Percentiles rank a stretch among this genome's conserved stretches.
Evolutionary conservation across 2,329 filamentous ascomycete genomes (phyloP).

Genomic region (Aspergillus udagawae): DNA sequence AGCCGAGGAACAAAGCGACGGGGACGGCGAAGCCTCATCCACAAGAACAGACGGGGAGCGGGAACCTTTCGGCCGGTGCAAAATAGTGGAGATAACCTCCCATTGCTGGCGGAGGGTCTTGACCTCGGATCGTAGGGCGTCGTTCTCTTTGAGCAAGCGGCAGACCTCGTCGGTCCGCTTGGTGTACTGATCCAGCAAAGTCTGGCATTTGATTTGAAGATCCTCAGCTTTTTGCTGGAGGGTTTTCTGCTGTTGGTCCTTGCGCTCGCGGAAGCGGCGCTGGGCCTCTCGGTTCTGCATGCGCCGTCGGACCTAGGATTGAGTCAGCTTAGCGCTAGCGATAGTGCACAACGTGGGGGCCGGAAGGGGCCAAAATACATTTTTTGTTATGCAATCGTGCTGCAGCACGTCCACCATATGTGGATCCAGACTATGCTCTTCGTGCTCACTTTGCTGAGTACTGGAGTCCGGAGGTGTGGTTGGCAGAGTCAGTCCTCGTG

Average conservation of each 20-base stretch:
- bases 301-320: constrained; percentile 6
- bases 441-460: background rate
- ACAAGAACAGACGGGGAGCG: background rate
- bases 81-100: background rate
- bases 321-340: background rate
- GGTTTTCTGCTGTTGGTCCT: constrained; percentile 6
- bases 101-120: background rate
- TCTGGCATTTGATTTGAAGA: constrained; percentile 1
- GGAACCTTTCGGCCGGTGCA: background rate
- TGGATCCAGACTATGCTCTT: background rate
- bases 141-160: constrained; percentile 1
- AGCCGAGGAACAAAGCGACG: background rate
- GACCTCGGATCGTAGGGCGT: background rate
- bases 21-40: background rate
- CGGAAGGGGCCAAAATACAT: background rate
- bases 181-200: background rate
- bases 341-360: background rate
- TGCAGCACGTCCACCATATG: background rate
- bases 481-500: background rate
- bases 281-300: constrained; percentile 13
- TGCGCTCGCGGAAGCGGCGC: constrained; percentile 9
- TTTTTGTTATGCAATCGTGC: constrained; percentile 1
- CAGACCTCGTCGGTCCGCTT: background rate
- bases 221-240: constrained; percentile 4
- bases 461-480: background rate